phyloP scores from a whole-genome alignment of 371 early-diverging fungal species.

The Mortierella sp. region DNA sequence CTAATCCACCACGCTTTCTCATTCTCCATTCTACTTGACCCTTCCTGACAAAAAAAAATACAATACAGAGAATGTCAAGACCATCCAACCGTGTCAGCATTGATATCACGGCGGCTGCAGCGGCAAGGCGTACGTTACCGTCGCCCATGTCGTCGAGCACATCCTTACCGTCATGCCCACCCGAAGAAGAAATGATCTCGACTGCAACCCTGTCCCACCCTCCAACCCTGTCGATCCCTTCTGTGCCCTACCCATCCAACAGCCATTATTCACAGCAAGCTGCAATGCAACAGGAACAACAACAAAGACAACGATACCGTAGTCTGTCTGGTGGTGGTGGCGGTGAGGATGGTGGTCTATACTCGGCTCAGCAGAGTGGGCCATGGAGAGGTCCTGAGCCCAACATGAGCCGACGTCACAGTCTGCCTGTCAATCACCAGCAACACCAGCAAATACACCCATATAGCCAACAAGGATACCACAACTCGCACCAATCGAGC shows the following conservation, averaged over 20 bases:
- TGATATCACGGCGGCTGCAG: constrained; percentile 21
- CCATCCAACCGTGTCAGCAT: constrained; percentile 33
- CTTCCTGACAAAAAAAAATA: neutral
- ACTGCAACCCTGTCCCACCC: constrained; percentile 48
- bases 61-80: constrained; percentile 19
- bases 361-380: constrained; percentile 2
- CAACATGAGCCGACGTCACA: constrained; percentile 28
- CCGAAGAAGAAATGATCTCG: constrained; percentile 36
- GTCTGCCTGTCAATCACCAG: constrained; percentile 30
- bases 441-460: constrained; percentile 23
- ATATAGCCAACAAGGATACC: constrained; percentile 16
- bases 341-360: too few species aligned
- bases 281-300: constrained; percentile 6
- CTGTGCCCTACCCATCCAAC: constrained; percentile 32
- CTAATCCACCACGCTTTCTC: neutral
- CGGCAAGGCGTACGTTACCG: constrained; percentile 28
- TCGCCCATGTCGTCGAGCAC: constrained; percentile 44
- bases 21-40: neutral
- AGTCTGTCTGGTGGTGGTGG: constrained; percentile 29
- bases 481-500: constrained; percentile 16
- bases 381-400: constrained; percentile 25
- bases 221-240: constrained; percentile 38
- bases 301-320: constrained; percentile 31
- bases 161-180: constrained; percentile 28
- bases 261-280: constrained; percentile 28